Evolutionary conservation across 805 yeast genomes (phyloP).

Genomic region (Teunomyces aglyptinius): DNA sequence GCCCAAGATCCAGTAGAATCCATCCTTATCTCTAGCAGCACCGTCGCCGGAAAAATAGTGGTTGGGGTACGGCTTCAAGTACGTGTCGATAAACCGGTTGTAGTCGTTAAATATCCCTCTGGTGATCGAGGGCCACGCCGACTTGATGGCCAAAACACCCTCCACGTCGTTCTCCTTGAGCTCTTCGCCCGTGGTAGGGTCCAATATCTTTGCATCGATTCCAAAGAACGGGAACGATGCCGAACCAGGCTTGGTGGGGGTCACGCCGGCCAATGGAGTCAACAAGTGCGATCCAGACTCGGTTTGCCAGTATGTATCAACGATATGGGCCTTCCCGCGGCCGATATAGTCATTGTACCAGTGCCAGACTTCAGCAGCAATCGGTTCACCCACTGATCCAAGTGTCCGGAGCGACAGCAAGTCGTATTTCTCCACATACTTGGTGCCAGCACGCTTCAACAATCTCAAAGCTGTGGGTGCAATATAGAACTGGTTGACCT

Average conservation of each 20-base stretch:
- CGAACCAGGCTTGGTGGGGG: slow-evolving; percentile 95
- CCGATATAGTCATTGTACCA: slow-evolving; percentile 96
- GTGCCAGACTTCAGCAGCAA: slow-evolving; percentile 97
- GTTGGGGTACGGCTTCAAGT: slow-evolving; percentile 89
- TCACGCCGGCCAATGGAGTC: slow-evolving; percentile 91
- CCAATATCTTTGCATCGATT: slow-evolving; percentile 84
- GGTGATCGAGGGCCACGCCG: slow-evolving; percentile 99
- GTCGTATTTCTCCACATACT: slow-evolving; percentile 75
- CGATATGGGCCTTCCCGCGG: slow-evolving; percentile 81
- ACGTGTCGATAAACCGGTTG: slow-evolving; percentile 82
- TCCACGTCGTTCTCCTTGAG: slow-evolving; percentile 86
- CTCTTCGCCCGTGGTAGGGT: slow-evolving; percentile 88
- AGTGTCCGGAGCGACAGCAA: slow-evolving; percentile 83
- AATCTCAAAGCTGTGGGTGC: slow-evolving; percentile 98
- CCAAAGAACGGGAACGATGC: slow-evolving; percentile 98
- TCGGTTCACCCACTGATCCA: slow-evolving; percentile 99
- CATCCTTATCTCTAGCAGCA: slow-evolving; percentile 95
- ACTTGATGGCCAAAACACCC: slow-evolving; percentile 89
- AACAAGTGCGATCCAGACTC: slow-evolving; percentile 96
- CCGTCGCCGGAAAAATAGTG: slow-evolving; percentile 98
- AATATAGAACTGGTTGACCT: slow-evolving; percentile 93
- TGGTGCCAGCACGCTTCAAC: slow-evolving; percentile 85
- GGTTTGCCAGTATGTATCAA: slow-evolving; percentile 99
- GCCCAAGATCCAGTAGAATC: slow-evolving; percentile 97
- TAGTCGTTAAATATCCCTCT: slow-evolving; percentile 93